phyloP scores from a whole-genome alignment of 306 rosid species.

The Quercus aquifolioides region DNA sequence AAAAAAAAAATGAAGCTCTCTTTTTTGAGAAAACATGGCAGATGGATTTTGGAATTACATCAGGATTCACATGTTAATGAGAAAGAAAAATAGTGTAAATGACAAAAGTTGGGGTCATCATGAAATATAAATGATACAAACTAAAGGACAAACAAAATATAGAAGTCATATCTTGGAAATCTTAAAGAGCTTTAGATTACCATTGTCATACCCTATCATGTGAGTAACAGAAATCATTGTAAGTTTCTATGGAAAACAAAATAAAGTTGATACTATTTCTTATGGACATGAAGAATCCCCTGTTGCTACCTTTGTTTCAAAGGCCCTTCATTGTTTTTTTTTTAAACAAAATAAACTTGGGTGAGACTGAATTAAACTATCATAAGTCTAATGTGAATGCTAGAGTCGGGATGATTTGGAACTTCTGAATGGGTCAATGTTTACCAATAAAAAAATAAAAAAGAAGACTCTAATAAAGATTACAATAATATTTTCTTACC shows the following conservation, averaged over 20 bases:
- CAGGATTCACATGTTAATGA: no score
- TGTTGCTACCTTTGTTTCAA: neutral
- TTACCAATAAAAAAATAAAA: neutral
- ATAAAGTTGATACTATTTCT: neutral
- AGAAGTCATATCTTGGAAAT: neutral
- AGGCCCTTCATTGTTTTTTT: neutral
- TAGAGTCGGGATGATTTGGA: neutral
- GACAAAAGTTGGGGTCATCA: neutral
- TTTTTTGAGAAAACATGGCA: no score
- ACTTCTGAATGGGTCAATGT: neutral
- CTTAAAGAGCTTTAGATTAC: neutral
- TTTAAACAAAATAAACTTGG: neutral
- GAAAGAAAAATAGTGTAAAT: no score
- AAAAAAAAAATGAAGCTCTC: no score
- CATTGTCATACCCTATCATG: neutral
- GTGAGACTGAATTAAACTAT: neutral
- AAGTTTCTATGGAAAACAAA: neutral
- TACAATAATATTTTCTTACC: slow-evolving; percentile 39
- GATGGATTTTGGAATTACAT: no score
- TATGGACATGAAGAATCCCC: neutral
- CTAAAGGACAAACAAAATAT: neutral
- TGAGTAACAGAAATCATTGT: neutral
- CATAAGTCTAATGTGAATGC: neutral
- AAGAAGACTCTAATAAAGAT: neutral
- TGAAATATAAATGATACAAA: neutral